phyloP scores from a whole-genome alignment of 2,329 filamentous ascomycete genomes.

The Aspergillus fumigatus region DNA sequence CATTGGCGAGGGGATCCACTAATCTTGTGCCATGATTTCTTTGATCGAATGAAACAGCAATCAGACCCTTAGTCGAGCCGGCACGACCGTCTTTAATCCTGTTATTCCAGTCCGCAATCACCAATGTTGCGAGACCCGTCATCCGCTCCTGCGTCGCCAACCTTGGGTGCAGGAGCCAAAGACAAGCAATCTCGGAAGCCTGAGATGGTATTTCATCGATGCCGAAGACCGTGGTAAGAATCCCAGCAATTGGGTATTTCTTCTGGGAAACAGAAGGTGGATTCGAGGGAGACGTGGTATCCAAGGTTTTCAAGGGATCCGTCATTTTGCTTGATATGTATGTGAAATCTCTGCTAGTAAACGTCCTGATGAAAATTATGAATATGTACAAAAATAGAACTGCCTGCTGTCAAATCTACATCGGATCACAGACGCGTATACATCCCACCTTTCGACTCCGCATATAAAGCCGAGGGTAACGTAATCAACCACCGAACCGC shows the following conservation, averaged over 20 bases:
- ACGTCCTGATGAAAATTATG: no score
- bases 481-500: no score
- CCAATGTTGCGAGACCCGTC: constrained; percentile 65
- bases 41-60: constrained; percentile 85
- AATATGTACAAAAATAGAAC: no score
- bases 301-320: constrained; percentile 32
- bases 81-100: constrained; percentile 29
- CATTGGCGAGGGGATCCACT: constrained; percentile 64
- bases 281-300: constrained; percentile 16
- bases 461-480: neutral
- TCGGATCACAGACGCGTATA: neutral
- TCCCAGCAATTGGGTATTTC: constrained; percentile 69
- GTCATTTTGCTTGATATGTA: constrained; percentile 22
- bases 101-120: constrained; percentile 64
- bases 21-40: constrained; percentile 80
- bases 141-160: constrained; percentile 67
- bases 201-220: constrained; percentile 64
- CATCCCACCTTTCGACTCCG: neutral
- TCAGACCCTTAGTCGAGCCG: constrained; percentile 53
- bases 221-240: constrained; percentile 76
- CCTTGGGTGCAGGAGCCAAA: constrained; percentile 90
- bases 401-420: no score
- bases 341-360: neutral
- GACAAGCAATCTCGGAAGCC: constrained; percentile 59
- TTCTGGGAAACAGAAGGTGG: constrained; percentile 54